These are phyloP conservation scores for Metarhizium anisopliae DNA, from an alignment of 2,329 filamentous ascomycete genomes.

Conservation along the genomic window DNA sequence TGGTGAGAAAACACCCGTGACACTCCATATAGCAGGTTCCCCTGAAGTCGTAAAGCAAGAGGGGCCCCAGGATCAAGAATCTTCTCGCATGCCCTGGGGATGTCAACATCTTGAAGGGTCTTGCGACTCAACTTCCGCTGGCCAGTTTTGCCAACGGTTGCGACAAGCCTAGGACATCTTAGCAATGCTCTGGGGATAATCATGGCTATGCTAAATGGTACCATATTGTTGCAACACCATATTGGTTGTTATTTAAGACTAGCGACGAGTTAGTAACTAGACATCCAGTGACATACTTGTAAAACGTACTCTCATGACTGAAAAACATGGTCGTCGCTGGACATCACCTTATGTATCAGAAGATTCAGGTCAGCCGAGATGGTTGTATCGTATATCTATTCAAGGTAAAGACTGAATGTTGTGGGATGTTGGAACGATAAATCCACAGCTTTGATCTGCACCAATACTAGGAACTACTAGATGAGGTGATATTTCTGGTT, in stretches of 20 bases:
- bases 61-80: conserved; percentile 76
- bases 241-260: conserved; percentile 77
- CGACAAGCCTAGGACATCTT: conserved; percentile 61
- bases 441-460: too few species aligned
- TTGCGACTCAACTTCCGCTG: conserved; percentile 72
- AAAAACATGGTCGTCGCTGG: conserved; percentile 67
- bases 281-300: background rate
- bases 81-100: conserved; percentile 79
- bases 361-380: too few species aligned
- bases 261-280: background rate
- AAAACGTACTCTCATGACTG: conserved; percentile 73
- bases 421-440: too few species aligned
- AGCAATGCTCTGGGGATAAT: background rate
- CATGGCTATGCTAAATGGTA: conserved; percentile 30
- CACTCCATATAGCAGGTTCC: conserved; percentile 78
- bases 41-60: conserved; percentile 81
- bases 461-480: too few species aligned
- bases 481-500: too few species aligned
- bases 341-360: background rate
- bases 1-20: conserved; percentile 82
- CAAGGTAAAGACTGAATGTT: too few species aligned
- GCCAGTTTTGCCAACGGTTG: conserved; percentile 70
- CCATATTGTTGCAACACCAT: conserved; percentile 95
- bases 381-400: too few species aligned
- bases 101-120: conserved; percentile 79